Conservation (phyloP, 2,329 filamentous ascomycete genomes). For the Xylogone sp. region DNA sequence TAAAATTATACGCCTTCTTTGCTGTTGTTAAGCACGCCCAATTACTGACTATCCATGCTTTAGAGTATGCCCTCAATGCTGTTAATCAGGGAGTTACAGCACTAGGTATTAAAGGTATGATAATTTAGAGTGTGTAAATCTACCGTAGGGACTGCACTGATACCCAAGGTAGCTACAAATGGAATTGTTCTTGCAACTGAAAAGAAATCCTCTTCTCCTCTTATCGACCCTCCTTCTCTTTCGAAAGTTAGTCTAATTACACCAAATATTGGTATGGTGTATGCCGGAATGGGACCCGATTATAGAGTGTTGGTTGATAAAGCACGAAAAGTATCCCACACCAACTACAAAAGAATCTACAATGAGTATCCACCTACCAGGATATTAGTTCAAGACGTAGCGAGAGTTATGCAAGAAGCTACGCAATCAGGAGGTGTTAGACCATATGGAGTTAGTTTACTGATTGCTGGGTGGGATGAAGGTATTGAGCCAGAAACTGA, state of each 20-base stretch:
- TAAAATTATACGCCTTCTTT: constrained; percentile 5
- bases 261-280: constrained; percentile 99
- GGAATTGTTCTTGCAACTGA: constrained; percentile 98
- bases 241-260: constrained; percentile 98
- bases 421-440: constrained; percentile 97
- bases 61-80: constrained; percentile 98
- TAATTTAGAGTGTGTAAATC: not conserved
- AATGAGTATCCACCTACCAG: constrained; percentile 99
- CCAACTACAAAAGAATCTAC: constrained; percentile 99
- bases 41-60: constrained; percentile 15
- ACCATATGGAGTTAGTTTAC: constrained; percentile 91
- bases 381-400: constrained; percentile 98
- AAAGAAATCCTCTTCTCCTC: constrained; percentile 97
- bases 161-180: constrained; percentile 70
- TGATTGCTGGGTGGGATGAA: constrained; percentile 98
- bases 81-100: constrained; percentile 99
- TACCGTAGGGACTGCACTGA: not conserved
- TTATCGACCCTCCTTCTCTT: constrained; percentile 90
- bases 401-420: constrained; percentile 96
- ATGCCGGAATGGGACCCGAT: constrained; percentile 98
- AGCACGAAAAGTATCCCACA: constrained; percentile 96
- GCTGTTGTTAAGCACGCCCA: constrained; percentile 9
- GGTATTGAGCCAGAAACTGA: constrained; percentile 84
- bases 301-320: constrained; percentile 97
- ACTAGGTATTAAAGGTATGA: constrained; percentile 91